Evolutionary conservation across 179 eudicot species (phyloP).

Genomic region (Pouteria campechiana): DNA sequence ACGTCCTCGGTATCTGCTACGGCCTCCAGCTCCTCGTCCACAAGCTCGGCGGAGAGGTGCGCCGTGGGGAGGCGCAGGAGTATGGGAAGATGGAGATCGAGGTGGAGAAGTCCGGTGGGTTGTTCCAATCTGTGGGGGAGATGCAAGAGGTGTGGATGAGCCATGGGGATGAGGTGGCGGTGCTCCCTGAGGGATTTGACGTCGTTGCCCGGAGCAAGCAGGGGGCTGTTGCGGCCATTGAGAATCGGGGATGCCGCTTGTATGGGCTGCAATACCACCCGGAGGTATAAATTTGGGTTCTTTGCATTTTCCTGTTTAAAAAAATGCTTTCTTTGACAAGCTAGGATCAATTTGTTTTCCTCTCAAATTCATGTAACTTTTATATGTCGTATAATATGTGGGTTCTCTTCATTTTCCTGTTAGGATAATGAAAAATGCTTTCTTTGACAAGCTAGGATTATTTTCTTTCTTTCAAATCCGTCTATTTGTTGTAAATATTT

Average conservation of each 20-base stretch:
- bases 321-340: too few relatives aligned
- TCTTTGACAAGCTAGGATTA: too few relatives aligned
- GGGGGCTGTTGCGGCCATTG: slow-evolving; percentile 80
- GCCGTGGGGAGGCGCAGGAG: slow-evolving; percentile 73
- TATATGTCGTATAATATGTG: too few relatives aligned
- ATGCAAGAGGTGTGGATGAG: slow-evolving; percentile 97
- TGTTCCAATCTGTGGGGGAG: slow-evolving; percentile 62
- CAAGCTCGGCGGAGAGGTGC: slow-evolving; percentile 66
- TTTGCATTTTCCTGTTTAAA: too few relatives aligned
- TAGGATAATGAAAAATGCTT: too few relatives aligned
- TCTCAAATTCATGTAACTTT: too few relatives aligned
- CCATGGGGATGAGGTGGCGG: slow-evolving; percentile 84
- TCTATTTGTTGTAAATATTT: too few relatives aligned
- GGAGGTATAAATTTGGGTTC: slow-evolving; percentile 39
- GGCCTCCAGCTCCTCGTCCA: slow-evolving; percentile 79
- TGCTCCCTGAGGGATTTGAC: slow-evolving; percentile 71
- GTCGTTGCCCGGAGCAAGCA: slow-evolving; percentile 71
- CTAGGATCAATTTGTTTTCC: too few relatives aligned
- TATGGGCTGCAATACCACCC: slow-evolving; percentile 96
- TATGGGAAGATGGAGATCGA: slow-evolving; percentile 95
- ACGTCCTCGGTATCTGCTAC: slow-evolving; percentile 76
- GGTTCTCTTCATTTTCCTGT: too few relatives aligned
- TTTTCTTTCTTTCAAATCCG: too few relatives aligned
- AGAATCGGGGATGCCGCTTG: slow-evolving; percentile 45
- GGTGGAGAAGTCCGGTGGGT: slow-evolving; percentile 26